phyloP scores from a whole-genome alignment of 2,329 filamentous ascomycete genomes.

The Neonectria ditissima region DNA sequence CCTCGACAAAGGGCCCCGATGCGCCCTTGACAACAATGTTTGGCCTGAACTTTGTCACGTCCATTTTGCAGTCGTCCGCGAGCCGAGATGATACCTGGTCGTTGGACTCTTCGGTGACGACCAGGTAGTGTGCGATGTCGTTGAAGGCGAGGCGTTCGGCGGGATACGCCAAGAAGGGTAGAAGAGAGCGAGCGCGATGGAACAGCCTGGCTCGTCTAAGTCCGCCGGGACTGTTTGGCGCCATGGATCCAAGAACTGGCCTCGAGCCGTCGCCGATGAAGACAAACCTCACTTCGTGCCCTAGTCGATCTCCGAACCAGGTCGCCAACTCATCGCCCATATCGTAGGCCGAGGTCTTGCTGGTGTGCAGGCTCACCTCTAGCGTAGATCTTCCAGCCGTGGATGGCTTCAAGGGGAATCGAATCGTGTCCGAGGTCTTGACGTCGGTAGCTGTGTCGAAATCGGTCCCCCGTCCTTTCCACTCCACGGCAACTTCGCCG shows the following conservation, averaged over 20 bases:
- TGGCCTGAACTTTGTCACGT: conserved; percentile 42
- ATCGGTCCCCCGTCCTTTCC: conserved; percentile 22
- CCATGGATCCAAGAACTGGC: conserved; percentile 38
- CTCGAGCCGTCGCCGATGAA: conserved; percentile 40
- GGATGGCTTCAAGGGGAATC: conserved; percentile 32
- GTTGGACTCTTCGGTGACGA: conserved; percentile 43
- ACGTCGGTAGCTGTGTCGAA: conserved; percentile 12
- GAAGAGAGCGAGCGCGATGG: not conserved
- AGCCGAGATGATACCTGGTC: conserved; percentile 34
- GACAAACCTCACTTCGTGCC: conserved; percentile 29
- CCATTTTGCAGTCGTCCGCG: conserved; percentile 28
- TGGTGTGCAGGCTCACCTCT: conserved; percentile 33
- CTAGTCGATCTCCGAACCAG: conserved; percentile 40
- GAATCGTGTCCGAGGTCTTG: not conserved
- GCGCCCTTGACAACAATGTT: conserved; percentile 41
- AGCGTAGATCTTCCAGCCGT: not conserved
- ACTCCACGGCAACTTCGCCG: conserved; percentile 17
- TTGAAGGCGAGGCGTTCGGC: conserved; percentile 33
- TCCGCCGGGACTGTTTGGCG: conserved; percentile 37
- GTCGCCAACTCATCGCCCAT: conserved; percentile 35
- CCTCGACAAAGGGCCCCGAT: conserved; percentile 32
- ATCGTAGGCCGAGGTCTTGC: conserved; percentile 35
- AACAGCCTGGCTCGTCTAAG: conserved; percentile 23
- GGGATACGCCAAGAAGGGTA: conserved; percentile 28
- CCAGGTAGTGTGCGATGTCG: conserved; percentile 39